phyloP scores from a whole-genome alignment of 73 alveolate species.

The Strombidium stylifer region DNA sequence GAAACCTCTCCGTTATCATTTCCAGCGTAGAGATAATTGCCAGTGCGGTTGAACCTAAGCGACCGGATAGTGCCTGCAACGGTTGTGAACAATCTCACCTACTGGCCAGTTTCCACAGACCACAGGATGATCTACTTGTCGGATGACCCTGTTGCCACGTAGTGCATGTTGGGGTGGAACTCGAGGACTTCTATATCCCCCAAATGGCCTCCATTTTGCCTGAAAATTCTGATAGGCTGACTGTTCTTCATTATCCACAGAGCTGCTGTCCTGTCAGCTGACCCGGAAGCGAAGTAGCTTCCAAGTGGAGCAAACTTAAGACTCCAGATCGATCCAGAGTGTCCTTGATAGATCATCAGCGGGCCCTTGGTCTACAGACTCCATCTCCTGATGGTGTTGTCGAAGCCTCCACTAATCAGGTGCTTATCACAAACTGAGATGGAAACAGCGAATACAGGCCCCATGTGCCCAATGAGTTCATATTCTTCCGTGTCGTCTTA shows the following conservation, averaged over 20 bases:
- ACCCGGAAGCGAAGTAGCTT: conserved; percentile 86
- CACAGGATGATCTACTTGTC: conserved; percentile 90
- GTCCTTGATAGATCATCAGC: conserved; percentile 68
- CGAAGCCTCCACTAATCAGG: conserved; percentile 79
- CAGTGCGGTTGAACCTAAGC: conserved; percentile 74
- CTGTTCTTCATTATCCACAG: conserved; percentile 76
- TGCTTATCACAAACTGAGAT: conserved; percentile 70
- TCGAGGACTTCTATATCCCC: conserved; percentile 82
- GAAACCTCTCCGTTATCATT: conserved; percentile 81
- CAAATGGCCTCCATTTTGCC: conserved; percentile 89
- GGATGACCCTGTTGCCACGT: conserved; percentile 87
- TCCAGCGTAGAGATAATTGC: conserved; percentile 71
- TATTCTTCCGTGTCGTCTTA: no score
- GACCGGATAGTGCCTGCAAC: conserved; percentile 74
- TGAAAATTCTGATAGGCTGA: conserved; percentile 74
- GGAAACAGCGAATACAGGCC: conserved; percentile 79
- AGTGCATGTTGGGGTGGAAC: conserved; percentile 90
- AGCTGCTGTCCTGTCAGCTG: conserved; percentile 82
- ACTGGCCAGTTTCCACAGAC: conserved; percentile 75
- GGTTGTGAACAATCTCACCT: conserved; percentile 80
- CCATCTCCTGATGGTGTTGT: conserved; percentile 87
- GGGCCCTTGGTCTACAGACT: conserved; percentile 61
- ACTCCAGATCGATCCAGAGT: conserved; percentile 83
- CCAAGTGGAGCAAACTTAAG: conserved; percentile 89
- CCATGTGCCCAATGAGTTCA: conserved; percentile 72